phyloP scores from a whole-genome alignment of 2,329 filamentous ascomycete genomes.

The Colletotrichum sp. region DNA sequence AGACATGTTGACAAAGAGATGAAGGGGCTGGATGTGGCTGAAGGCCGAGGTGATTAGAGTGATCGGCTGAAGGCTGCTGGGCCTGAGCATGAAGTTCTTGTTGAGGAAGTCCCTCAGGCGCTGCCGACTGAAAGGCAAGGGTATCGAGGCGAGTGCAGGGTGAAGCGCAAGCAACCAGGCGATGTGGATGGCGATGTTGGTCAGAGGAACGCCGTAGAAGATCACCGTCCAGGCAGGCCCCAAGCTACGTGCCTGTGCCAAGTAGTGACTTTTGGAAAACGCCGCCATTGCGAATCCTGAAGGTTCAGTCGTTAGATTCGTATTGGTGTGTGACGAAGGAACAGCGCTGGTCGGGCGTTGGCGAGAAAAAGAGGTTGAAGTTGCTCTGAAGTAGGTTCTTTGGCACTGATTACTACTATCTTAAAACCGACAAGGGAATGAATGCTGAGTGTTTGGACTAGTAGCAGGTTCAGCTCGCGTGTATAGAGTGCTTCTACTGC shows the following conservation, averaged over 20 bases:
- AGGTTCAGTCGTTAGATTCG: neutral
- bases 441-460: no score
- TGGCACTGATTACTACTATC: no score
- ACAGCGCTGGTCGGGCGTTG: neutral
- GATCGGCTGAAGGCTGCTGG: neutral
- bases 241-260: neutral
- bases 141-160: constrained; percentile 6
- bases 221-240: neutral
- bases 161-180: constrained; percentile 16
- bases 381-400: neutral
- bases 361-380: neutral
- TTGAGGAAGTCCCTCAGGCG: neutral
- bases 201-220: constrained; percentile 3
- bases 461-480: no score
- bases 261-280: neutral
- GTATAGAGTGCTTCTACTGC: no score
- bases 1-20: constrained; percentile 12
- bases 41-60: constrained; percentile 11
- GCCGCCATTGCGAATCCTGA: neutral
- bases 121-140: neutral
- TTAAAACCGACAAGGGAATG: no score
- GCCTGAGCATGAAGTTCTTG: constrained; percentile 10
- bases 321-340: neutral
- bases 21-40: constrained; percentile 13
- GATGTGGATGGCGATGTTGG: constrained; percentile 7